These are phyloP conservation scores for Selaginella moellendorffii DNA, from an alignment of 75 land plant genomes.

Conservation along the genomic window DNA sequence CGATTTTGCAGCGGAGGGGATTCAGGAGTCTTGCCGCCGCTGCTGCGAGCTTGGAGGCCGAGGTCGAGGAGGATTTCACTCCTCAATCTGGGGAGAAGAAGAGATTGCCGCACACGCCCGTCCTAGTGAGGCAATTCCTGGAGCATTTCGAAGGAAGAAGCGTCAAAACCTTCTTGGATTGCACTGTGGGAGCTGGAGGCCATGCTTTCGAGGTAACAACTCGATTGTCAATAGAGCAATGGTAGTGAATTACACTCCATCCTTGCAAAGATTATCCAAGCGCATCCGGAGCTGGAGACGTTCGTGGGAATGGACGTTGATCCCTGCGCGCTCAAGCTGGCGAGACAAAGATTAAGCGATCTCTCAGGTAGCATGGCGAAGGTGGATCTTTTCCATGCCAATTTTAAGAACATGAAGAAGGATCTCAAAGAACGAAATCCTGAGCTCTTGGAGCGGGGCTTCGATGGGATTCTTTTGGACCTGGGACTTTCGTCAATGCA, in stretches of 20 bases:
- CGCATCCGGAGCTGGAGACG: slow-evolving; percentile 55
- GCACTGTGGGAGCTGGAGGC: slow-evolving; percentile 92
- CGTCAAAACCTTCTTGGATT: slow-evolving; percentile 71
- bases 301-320: slow-evolving; percentile 84
- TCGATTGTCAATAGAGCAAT: not conserved
- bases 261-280: slow-evolving; percentile 49
- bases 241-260: too few relatives aligned
- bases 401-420: slow-evolving; percentile 50
- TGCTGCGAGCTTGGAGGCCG: too few relatives aligned
- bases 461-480: slow-evolving; percentile 95
- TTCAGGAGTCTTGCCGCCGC: too few relatives aligned
- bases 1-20: too few relatives aligned
- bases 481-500: slow-evolving; percentile 99
- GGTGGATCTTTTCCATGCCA: slow-evolving; percentile 30
- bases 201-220: slow-evolving; percentile 74
- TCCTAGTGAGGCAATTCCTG: slow-evolving; percentile 62
- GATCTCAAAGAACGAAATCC: slow-evolving; percentile 36
- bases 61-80: too few relatives aligned
- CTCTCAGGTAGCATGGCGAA: slow-evolving; percentile 13
- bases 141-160: slow-evolving; percentile 44
- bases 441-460: slow-evolving; percentile 30
- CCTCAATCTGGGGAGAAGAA: too few relatives aligned
- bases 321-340: slow-evolving; percentile 56
- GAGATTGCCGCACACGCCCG: slow-evolving; percentile 28
- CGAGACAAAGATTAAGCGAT: slow-evolving; percentile 28